Evolutionary conservation across 2,329 filamentous ascomycete species (phyloP).

Genomic region (Beauveria sp.): DNA sequence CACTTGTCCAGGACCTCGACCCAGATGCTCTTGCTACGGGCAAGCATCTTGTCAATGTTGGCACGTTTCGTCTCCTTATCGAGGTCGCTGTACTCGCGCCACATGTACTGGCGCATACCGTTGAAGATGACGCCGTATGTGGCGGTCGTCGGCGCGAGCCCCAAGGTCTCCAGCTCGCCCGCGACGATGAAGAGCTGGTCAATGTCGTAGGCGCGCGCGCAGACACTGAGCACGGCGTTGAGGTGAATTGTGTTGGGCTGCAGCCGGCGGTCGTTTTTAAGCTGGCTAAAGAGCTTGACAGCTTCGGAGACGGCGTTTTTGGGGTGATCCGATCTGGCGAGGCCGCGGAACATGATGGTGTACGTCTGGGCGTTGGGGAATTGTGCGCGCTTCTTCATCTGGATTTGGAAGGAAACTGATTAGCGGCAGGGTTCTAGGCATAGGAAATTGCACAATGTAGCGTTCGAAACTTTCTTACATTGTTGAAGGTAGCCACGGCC

Average conservation of each 20-base stretch:
- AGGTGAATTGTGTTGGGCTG: constrained; percentile 73
- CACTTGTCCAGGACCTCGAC: constrained; percentile 70
- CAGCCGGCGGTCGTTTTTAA: constrained; percentile 57
- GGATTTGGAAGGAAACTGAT: constrained; percentile 1
- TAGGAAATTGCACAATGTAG: too few species aligned
- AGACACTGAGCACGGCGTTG: constrained; percentile 82
- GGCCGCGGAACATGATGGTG: constrained; percentile 72
- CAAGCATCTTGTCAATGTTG: constrained; percentile 40
- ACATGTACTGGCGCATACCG: constrained; percentile 48
- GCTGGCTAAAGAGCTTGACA: constrained; percentile 67
- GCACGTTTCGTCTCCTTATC: constrained; percentile 24
- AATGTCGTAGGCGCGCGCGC: constrained; percentile 64
- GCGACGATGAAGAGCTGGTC: constrained; percentile 74
- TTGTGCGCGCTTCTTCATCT: constrained; percentile 94
- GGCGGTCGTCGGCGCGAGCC: constrained; percentile 53
- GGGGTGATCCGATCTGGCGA: constrained; percentile 52
- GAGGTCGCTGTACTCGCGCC: constrained; percentile 20
- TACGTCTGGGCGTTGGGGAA: constrained; percentile 76
- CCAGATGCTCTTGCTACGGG: constrained; percentile 71
- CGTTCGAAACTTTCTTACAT: constrained; percentile 41
- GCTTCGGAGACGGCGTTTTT: constrained; percentile 59
- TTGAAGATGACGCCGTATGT: constrained; percentile 84
- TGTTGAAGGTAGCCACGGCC: constrained; percentile 81
- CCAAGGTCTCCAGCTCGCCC: constrained; percentile 56
- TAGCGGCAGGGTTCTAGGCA: background rate